Evolutionary conservation across 495 filamentous ascomycete species (phyloP), one percentile per base, ranked within the genome.

Genomic region (Xylaria venustula): DNA sequence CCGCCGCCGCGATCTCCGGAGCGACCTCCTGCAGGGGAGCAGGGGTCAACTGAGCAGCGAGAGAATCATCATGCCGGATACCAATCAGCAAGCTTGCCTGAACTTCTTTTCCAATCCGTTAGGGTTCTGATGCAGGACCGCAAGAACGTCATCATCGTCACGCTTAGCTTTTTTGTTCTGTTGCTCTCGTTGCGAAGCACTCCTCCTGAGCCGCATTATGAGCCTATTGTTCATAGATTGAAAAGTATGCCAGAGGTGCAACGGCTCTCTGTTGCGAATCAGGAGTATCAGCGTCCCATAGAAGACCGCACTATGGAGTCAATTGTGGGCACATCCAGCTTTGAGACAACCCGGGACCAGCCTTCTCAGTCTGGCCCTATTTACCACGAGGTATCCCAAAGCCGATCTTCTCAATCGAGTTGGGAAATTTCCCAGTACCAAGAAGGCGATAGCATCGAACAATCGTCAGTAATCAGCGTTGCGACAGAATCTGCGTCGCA

Each of bases 31-130:
- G 30, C 30, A 11, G 5, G 5, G 11, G 30, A 34, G 3, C 61
- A 59, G 20, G 50, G 64, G 23, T 46, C 54, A 3, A 69, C 59
- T 28, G 64, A 67, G 28, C 53, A 61, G 5, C 63, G 58, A 8
- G 58, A 70, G 12, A 17, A 52, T 5, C 46, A 25, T 0, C 54
- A 57, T 23, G 57, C 64, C 14, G 47, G 58, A 0, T 68, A 72
- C 51, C 67, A 82, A 26, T 72, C 77, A 22, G 71, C 73, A 0
- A 75, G 74, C 7, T 79, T 90, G 5, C 73, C 76, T 0, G 84
- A 85, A 20, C 78, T 96, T 17, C 49, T 94, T 19, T 70, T 84
- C 36, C 89, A 90, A 61, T 91, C 90, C 22, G 67, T 90, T 61
- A 80, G 83, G 37, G 82, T 92, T 1, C 75, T 89, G 8, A 79